Evolutionary conservation across 495 filamentous ascomycete genomes (phyloP).

Genomic region (Penicillium parvum): DNA sequence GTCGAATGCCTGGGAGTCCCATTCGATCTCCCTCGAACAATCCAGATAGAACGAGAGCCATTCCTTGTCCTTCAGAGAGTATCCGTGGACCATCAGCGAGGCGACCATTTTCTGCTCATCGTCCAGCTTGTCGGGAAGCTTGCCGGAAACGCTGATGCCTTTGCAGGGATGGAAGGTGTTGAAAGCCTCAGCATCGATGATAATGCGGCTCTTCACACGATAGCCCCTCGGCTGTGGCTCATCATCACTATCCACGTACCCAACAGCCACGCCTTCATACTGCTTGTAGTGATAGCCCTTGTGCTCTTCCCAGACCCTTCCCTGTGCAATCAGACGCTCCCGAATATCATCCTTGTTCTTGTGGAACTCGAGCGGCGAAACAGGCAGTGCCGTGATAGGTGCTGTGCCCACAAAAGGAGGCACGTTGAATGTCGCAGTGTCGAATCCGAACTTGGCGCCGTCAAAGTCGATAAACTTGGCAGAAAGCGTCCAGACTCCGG

Average conservation of each 20-base stretch:
- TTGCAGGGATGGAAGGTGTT: conserved; percentile 33
- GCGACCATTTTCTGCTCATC: conserved; percentile 19
- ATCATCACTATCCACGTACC: conserved; percentile 18
- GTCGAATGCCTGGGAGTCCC: conserved; percentile 52
- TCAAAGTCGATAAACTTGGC: conserved; percentile 55
- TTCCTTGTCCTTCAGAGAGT: conserved; percentile 34
- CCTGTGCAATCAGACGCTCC: conserved; percentile 38
- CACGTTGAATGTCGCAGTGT: conserved; percentile 40
- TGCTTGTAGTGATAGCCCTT: conserved; percentile 58
- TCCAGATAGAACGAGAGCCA: conserved; percentile 40
- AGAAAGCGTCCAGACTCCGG: conserved; percentile 21
- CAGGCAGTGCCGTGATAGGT: conserved; percentile 50
- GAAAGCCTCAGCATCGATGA: conserved; percentile 49
- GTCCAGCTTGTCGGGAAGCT: conserved; percentile 2
- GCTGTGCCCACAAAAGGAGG: conserved; percentile 51
- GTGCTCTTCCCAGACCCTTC: conserved; percentile 48
- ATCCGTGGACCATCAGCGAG: conserved; percentile 20
- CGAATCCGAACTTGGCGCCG: conserved; percentile 54
- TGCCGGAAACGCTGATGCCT: conserved; percentile 16
- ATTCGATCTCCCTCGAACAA: conserved; percentile 39
- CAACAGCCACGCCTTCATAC: conserved; percentile 50
- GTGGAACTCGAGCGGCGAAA: conserved; percentile 57
- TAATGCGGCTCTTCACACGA: conserved; percentile 50
- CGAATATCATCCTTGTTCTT: conserved; percentile 24
- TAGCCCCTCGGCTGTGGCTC: conserved; percentile 28